Evolutionary conservation across 192 early-diverging fungal species (phyloP).

Genomic region (Podila epicladia): DNA sequence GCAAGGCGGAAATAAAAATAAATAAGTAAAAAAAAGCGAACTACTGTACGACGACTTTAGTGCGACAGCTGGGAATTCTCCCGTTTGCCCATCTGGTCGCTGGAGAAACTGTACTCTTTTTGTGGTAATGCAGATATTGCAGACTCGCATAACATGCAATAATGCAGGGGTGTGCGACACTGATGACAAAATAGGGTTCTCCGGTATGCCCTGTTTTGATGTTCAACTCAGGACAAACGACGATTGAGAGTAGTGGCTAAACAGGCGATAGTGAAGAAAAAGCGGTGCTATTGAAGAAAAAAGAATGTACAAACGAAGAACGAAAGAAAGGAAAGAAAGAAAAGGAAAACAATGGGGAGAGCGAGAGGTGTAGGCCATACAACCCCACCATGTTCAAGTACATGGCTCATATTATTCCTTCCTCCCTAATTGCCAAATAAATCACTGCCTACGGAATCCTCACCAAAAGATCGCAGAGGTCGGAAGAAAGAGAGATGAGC

Average conservation of each 20-base stretch:
- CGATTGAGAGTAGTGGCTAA: background rate
- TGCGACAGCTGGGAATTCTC: no score
- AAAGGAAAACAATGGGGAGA: background rate
- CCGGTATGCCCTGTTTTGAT: background rate
- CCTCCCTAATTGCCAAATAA: no score
- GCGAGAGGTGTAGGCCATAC: background rate
- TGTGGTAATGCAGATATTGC: background rate
- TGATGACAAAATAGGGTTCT: conserved; percentile 3
- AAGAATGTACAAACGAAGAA: background rate
- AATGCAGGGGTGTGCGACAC: background rate
- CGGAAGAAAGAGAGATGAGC: no score
- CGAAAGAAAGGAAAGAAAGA: background rate
- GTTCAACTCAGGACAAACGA: background rate
- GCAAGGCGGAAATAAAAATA: conserved; percentile 3
- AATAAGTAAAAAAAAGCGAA: background rate
- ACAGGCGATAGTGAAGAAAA: background rate
- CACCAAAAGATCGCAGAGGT: no score
- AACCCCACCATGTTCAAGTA: background rate
- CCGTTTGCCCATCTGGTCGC: background rate
- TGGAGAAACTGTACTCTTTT: background rate
- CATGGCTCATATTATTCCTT: no score
- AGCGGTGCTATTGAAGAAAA: background rate
- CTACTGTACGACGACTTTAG: no score
- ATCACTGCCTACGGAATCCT: no score
- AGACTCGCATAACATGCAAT: background rate